Conservation (phyloP, 257 asterid species). For the Capsicum chinense region DNA sequence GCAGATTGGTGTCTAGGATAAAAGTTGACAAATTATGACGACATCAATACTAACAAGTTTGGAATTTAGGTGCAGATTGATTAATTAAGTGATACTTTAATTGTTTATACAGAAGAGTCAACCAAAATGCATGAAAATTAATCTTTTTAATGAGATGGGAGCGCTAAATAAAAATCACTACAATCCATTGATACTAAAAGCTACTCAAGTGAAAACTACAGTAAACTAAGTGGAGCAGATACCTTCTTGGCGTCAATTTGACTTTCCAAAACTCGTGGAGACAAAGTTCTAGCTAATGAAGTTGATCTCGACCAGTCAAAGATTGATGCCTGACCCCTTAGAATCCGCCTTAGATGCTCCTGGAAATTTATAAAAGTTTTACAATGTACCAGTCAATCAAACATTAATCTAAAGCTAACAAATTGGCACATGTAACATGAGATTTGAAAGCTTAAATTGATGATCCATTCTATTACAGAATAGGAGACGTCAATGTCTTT, state of each 20-base stretch:
- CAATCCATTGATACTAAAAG: neutral
- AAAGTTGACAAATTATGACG: neutral
- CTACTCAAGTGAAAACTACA: constrained; percentile 7
- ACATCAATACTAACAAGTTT: neutral
- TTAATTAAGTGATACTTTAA: neutral
- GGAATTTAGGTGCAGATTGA: neutral
- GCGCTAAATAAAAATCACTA: neutral
- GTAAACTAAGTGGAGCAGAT: constrained; percentile 26
- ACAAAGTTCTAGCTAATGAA: constrained; percentile 90
- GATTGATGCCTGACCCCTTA: constrained; percentile 92
- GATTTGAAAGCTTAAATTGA: constrained; percentile 11
- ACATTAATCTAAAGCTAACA: constrained; percentile 19
- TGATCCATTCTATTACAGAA: neutral
- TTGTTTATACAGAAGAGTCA: constrained; percentile 10
- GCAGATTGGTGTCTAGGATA: neutral
- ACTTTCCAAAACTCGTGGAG: constrained; percentile 97
- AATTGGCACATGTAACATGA: constrained; percentile 15
- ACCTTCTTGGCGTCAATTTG: constrained; percentile 99
- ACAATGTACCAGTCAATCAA: constrained; percentile 13
- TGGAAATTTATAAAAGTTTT: constrained; percentile 36
- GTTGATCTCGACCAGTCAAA: constrained; percentile 98
- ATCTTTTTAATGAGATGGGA: neutral
- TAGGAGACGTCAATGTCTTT: neutral
- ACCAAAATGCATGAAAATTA: neutral
- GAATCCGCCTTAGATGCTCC: constrained; percentile 97